Evolutionary conservation across 176 grass and related monocot genomes (phyloP), one percentile per base, ranked within the genome.

Genomic region (Triticum turgidum): DNA sequence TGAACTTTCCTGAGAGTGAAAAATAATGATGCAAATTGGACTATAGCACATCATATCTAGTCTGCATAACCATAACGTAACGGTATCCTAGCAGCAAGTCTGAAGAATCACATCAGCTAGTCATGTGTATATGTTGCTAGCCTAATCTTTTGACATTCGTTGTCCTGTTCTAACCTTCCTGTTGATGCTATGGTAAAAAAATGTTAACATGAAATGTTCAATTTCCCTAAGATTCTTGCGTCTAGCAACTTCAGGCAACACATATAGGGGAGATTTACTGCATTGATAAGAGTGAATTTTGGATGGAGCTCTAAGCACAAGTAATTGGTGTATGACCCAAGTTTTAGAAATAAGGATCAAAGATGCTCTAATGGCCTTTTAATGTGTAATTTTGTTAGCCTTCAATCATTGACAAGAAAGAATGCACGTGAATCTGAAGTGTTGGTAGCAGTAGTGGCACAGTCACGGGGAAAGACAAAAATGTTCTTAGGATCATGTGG

Each of bases 271-370:
- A 61, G 13, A 62, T 83, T 61, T 74, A 62, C 35, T 84, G 11
- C 29, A 61, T 25, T 4, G 54, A 73, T 27, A 20, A 17, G 9
- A 17, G 33, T 35, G 20, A 59, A 61, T 22, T 39, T 27, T 59
- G 6, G 54, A 74, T 84, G 22, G 37, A 84, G 10, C n/a, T 62
- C 54, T 45, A 39, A 59, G n/a, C 69, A 84, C 52, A 74, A 74
- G n/a, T 27, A 11, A 20, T 45, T n/a, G 51, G 18, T 45, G 5
- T 61, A 41, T 14, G 24, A 73, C 42, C 52, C 34, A 72, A 9
- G 17, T 33, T 41, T 61, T 63, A 11, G 61, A 41, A 61, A 33
- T 42, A 21, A 81, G 41, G 79, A 51, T 81, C 3, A 21, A 81
- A 25, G 62, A 49, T 81, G 9, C 38, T 32, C 25, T 81, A 81